Percentiles rank a stretch among this genome's conserved stretches.
Evolutionary conservation across 1,139 yeast genomes (phyloP).

Genomic region (Hansenula sp.): DNA sequence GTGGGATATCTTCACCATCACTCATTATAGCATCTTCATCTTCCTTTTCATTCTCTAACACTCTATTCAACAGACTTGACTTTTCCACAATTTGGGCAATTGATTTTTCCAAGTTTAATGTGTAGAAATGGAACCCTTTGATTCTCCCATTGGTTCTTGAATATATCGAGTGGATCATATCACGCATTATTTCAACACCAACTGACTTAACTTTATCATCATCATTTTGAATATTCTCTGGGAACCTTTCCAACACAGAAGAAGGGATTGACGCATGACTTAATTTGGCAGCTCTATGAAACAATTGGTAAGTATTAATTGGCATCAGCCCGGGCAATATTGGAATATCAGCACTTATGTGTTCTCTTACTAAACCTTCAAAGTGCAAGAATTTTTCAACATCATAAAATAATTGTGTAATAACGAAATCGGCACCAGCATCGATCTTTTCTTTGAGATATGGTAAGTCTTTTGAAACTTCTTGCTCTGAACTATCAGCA

Average conservation of each 20-base stretch:
- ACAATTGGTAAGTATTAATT: constrained; percentile 82
- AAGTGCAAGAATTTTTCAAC: constrained; percentile 51
- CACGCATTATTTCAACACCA: constrained; percentile 72
- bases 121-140: constrained; percentile 85
- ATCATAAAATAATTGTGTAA: constrained; percentile 84
- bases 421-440: constrained; percentile 92
- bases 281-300: constrained; percentile 83
- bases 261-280: constrained; percentile 87
- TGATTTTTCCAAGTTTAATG: constrained; percentile 85
- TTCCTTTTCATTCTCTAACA: constrained; percentile 28
- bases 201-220: constrained; percentile 82
- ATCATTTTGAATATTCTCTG: constrained; percentile 60
- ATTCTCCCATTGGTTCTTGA: constrained; percentile 50
- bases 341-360: constrained; percentile 45
- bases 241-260: constrained; percentile 44
- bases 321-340: constrained; percentile 96
- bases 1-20: constrained; percentile 27
- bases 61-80: constrained; percentile 43
- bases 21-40: constrained; percentile 23
- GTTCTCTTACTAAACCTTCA: constrained; percentile 35
- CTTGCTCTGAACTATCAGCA: constrained; percentile 58
- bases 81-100: constrained; percentile 78
- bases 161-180: constrained; percentile 58
- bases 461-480: constrained; percentile 63
- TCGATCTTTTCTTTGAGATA: constrained; percentile 77